Percentiles rank a stretch among this genome's conserved stretches.
Evolutionary conservation across 164 flowering plant species (phyloP).

Genomic region (Saururus chinensis): DNA sequence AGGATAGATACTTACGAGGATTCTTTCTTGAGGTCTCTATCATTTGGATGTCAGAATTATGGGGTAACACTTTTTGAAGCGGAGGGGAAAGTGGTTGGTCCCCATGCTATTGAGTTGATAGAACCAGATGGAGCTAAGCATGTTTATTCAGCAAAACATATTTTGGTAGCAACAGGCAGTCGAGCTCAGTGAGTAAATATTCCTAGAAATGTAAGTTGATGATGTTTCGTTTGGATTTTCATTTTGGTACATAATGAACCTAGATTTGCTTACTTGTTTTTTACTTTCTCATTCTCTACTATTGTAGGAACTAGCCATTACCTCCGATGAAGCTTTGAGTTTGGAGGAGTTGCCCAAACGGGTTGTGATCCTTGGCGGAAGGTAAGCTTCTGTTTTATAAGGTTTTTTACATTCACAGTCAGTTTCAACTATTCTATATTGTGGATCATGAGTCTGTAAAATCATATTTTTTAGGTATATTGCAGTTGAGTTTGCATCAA

Average conservation of each 20-base stretch:
- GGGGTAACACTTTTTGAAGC: conserved; percentile 94
- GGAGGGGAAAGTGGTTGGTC: conserved; percentile 77
- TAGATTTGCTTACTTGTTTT: background rate
- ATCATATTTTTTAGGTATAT: conserved; percentile 52
- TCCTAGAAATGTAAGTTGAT: conserved; percentile 61
- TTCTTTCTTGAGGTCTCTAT: too few relatives aligned
- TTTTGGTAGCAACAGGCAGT: conserved; percentile 91
- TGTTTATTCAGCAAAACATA: conserved; percentile 70
- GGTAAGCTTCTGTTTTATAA: conserved; percentile 29
- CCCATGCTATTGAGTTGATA: conserved; percentile 84
- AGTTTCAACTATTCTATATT: background rate
- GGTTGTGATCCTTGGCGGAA: conserved; percentile 85
- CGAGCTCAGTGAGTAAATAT: conserved; percentile 68
- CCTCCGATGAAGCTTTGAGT: conserved; percentile 98
- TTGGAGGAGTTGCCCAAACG: conserved; percentile 89
- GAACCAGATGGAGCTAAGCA: conserved; percentile 82
- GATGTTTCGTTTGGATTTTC: background rate
- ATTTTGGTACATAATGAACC: background rate
- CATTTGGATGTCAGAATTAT: background rate
- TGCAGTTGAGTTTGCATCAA: conserved; percentile 98
- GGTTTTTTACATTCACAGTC: background rate
- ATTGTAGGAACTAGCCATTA: conserved; percentile 73
- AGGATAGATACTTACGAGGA: too few relatives aligned
- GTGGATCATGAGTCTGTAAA: background rate
- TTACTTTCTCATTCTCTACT: background rate